Percentiles rank a stretch among this genome's conserved stretches.
Evolutionary conservation across 257 asterid genomes (phyloP).

Genomic region (Voacanga thouarsii): DNA sequence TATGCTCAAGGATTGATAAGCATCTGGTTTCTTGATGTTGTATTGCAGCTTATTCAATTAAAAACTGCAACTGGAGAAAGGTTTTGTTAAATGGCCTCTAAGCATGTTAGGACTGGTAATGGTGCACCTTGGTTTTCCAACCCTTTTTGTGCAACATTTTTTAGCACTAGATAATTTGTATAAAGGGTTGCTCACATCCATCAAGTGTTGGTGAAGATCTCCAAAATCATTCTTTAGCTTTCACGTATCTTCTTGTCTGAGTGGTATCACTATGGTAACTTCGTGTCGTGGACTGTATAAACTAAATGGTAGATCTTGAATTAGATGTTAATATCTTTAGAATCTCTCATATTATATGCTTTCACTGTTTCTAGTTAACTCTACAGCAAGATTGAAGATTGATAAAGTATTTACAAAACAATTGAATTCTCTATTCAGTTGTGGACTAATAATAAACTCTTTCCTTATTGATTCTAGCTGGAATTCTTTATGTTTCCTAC

Average conservation of each 20-base stretch:
- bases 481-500: not conserved
- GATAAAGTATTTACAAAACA: not conserved
- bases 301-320: not conserved
- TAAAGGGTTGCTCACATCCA: not conserved
- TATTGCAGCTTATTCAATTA: not conserved
- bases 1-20: not conserved
- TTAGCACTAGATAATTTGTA: not conserved
- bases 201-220: not conserved
- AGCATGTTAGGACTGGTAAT: not conserved
- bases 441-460: not conserved
- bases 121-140: not conserved
- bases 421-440: not conserved
- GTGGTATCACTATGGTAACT: not conserved
- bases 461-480: not conserved
- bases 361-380: not conserved
- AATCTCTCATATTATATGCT: not conserved
- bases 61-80: not conserved
- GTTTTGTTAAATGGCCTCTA: not conserved
- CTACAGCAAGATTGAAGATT: not conserved
- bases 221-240: not conserved
- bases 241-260: not conserved
- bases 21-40: not conserved
- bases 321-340: not conserved
- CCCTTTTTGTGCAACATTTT: not conserved
- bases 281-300: not conserved